These are phyloP conservation scores for Ustilago vetiveriae DNA, from an alignment of 1,284 basidiomycete species.

Conservation along the genomic window DNA sequence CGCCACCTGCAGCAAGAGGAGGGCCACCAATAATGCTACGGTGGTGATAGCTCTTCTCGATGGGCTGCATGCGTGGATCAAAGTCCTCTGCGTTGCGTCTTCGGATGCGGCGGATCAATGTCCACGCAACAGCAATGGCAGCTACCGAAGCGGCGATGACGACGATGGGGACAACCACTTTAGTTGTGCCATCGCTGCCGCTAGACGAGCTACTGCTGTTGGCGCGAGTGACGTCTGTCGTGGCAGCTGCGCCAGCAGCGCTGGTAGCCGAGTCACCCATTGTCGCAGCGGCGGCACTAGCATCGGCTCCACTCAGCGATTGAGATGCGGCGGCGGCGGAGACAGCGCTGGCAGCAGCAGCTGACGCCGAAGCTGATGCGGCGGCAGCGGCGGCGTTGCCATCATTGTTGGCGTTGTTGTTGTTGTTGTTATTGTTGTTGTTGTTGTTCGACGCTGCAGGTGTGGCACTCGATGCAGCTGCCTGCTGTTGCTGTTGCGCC, in stretches of 20 bases:
- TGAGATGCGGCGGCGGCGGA: slow-evolving; percentile 28
- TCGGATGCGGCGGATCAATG: slow-evolving; percentile 19
- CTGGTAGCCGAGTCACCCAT: neutral
- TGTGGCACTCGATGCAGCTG: slow-evolving; percentile 6
- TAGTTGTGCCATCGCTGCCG: slow-evolving; percentile 33
- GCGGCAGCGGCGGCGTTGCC: slow-evolving; percentile 20
- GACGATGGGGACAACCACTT: slow-evolving; percentile 49
- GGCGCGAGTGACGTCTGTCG: slow-evolving; percentile 27
- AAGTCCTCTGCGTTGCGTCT: slow-evolving; percentile 17
- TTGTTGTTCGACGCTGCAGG: slow-evolving; percentile 12
- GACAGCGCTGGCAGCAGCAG: slow-evolving; percentile 18
- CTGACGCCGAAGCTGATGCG: slow-evolving; percentile 22
- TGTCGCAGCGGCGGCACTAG: slow-evolving; percentile 20
- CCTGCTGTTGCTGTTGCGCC: slow-evolving; percentile 13
- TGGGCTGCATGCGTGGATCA: slow-evolving; percentile 20
- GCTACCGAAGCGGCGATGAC: slow-evolving; percentile 36
- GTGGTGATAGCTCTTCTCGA: slow-evolving; percentile 24
- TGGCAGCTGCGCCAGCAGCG: slow-evolving; percentile 6
- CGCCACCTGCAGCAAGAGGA: slow-evolving; percentile 15
- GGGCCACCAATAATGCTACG: slow-evolving; percentile 16
- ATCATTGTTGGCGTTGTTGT: too few relatives aligned
- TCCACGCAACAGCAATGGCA: slow-evolving; percentile 29
- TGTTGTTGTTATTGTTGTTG: slow-evolving; percentile 7
- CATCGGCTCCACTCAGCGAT: slow-evolving; percentile 8
- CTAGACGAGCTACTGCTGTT: slow-evolving; percentile 17